phyloP scores from a whole-genome alignment of 495 filamentous ascomycete species.

The Physcia stellaris region DNA sequence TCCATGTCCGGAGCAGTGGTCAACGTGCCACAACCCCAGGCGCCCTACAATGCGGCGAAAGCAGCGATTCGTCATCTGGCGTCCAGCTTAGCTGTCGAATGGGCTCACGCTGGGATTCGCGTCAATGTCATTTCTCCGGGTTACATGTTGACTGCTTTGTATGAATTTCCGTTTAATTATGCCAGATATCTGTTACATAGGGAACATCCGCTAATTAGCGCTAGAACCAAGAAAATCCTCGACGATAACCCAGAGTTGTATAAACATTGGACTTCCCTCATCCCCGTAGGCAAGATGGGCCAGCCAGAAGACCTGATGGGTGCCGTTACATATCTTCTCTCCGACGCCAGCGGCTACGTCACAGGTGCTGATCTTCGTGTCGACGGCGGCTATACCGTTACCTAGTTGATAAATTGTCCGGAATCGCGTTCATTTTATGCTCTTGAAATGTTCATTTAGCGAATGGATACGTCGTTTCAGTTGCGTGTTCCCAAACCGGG shows the following conservation, averaged over 20 bases:
- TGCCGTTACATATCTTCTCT: conserved; percentile 76
- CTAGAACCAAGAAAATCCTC: conserved; percentile 89
- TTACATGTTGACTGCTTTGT: conserved; percentile 92
- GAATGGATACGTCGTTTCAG: no score
- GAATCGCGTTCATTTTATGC: no score
- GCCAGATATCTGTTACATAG: no score
- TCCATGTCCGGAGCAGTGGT: conserved; percentile 89
- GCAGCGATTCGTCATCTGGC: conserved; percentile 78
- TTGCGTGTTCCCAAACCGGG: no score
- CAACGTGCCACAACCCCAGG: conserved; percentile 88
- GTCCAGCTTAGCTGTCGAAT: conserved; percentile 72
- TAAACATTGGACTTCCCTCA: conserved; percentile 78
- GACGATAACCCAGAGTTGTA: conserved; percentile 82
- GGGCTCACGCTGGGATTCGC: conserved; percentile 70
- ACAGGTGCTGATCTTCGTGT: conserved; percentile 84
- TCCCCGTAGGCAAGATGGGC: conserved; percentile 86
- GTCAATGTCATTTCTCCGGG: conserved; percentile 88
- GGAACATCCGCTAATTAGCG: no score
- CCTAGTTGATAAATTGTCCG: no score
- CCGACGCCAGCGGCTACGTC: conserved; percentile 73
- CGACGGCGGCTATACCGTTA: conserved; percentile 84
- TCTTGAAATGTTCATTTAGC: no score
- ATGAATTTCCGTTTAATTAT: conserved; percentile 29
- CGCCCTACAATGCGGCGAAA: conserved; percentile 83
- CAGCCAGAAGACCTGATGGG: conserved; percentile 87